These are phyloP conservation scores for Immersiella caudata DNA, from an alignment of 495 filamentous ascomycete species.

Conservation along the genomic window DNA sequence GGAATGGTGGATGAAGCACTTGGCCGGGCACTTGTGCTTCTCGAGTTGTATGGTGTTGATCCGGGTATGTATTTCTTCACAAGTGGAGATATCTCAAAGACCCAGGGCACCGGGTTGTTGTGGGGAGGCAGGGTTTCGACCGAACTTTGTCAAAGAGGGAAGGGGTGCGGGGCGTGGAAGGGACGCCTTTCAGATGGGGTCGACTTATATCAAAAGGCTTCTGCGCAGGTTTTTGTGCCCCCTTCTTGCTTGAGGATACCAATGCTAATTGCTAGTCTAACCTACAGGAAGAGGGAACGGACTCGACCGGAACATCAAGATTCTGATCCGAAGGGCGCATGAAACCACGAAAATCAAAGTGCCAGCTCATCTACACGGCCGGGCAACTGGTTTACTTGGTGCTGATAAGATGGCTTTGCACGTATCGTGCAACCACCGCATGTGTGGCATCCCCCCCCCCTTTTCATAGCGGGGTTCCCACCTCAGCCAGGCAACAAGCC, in stretches of 20 bases:
- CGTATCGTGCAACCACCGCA: not conserved
- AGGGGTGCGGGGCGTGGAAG: not conserved
- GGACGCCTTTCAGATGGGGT: not conserved
- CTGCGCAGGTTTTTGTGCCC: not conserved
- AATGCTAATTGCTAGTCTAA: not conserved
- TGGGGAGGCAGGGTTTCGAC: not conserved
- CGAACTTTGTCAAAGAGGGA: not conserved
- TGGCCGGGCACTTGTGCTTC: not conserved
- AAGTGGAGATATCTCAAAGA: not conserved
- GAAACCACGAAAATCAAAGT: not conserved
- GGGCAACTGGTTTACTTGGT: constrained; percentile 1
- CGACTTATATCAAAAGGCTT: not conserved
- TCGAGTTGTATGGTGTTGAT: not conserved
- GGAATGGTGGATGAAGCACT: not conserved
- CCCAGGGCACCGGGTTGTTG: not conserved
- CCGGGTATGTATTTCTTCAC: not conserved
- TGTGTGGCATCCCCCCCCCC: constrained; percentile 7
- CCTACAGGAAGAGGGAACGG: not conserved
- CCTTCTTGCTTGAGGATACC: not conserved
- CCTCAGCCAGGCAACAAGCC: constrained; percentile 3
- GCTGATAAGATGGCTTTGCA: not conserved
- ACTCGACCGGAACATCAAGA: not conserved
- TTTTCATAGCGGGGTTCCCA: not conserved
- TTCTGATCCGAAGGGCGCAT: constrained; percentile 3
- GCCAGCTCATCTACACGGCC: not conserved